Evolutionary conservation across 1,139 yeast genomes (phyloP).

Genomic region (Suhomyces ambrosiae): DNA sequence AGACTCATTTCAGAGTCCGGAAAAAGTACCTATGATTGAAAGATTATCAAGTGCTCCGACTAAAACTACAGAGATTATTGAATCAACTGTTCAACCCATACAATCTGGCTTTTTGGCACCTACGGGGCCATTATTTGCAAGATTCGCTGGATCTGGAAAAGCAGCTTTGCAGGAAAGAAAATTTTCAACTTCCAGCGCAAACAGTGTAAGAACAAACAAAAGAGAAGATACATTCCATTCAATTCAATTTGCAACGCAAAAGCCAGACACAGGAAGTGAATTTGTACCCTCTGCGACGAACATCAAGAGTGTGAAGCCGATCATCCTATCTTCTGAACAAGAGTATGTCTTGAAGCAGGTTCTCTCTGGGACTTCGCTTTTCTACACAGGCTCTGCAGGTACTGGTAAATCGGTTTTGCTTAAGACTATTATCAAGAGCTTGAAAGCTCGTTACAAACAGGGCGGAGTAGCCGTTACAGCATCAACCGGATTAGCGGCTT

Average conservation of each 20-base stretch:
- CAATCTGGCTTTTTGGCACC: no score
- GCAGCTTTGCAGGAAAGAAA: conserved; percentile 3
- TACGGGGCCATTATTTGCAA: no score
- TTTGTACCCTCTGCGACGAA: conserved; percentile 9
- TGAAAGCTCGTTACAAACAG: conserved; percentile 48
- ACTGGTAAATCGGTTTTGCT: conserved; percentile 88
- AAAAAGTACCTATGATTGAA: neutral
- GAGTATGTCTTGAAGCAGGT: conserved; percentile 42
- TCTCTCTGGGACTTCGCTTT: conserved; percentile 55
- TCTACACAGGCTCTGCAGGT: conserved; percentile 95
- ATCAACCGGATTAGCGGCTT: conserved; percentile 90
- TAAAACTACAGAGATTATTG: no score
- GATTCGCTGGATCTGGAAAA: no score
- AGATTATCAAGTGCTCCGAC: no score
- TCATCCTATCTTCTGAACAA: conserved; percentile 44
- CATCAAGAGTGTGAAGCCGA: conserved; percentile 36
- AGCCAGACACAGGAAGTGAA: conserved; percentile 1
- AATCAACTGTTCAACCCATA: no score
- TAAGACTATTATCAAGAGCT: conserved; percentile 63
- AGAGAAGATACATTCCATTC: conserved; percentile 17
- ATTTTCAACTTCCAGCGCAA: conserved; percentile 11
- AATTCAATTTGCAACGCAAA: conserved; percentile 27
- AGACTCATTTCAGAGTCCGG: no score
- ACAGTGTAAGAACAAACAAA: conserved; percentile 10
- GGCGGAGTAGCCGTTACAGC: conserved; percentile 82